These are phyloP conservation scores for Trichocladium uniseriatum DNA, from an alignment of 495 filamentous ascomycete species.

Conservation along the genomic window DNA sequence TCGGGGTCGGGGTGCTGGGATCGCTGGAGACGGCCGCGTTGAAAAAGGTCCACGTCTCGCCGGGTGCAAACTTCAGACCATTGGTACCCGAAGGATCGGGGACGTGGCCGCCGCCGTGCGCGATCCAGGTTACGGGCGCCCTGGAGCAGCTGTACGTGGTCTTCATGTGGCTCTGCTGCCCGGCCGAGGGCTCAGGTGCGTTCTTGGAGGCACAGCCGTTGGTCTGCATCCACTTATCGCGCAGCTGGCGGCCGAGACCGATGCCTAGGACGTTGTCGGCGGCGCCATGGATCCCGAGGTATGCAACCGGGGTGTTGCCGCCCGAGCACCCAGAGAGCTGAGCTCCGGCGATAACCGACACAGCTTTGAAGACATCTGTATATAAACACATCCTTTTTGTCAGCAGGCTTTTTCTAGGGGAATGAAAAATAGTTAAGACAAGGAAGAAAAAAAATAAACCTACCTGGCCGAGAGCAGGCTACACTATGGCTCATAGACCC, in stretches of 20 bases:
- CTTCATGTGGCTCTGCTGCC: constrained; percentile 25
- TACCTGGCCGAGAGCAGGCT: constrained; percentile 33
- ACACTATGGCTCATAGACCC: constrained; percentile 39
- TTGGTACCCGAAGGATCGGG: constrained; percentile 7
- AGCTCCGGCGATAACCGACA: constrained; percentile 31
- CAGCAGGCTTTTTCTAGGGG: background rate
- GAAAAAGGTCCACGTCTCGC: constrained; percentile 12
- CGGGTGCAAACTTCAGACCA: constrained; percentile 9
- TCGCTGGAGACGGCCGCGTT: background rate
- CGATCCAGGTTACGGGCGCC: constrained; percentile 19
- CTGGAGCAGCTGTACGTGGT: constrained; percentile 26
- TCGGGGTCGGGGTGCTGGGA: background rate
- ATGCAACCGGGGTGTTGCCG: constrained; percentile 33
- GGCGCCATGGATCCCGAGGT: constrained; percentile 36
- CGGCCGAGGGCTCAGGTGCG: constrained; percentile 23
- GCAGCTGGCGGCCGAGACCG: constrained; percentile 24
- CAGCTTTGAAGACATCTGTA: constrained; percentile 30
- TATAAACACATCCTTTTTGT: background rate
- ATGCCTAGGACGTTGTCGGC: constrained; percentile 34
- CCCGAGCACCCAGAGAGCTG: constrained; percentile 32
- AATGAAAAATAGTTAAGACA: too few species aligned
- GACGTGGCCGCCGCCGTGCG: constrained; percentile 16
- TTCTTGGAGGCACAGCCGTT: constrained; percentile 33
- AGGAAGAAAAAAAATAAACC: constrained; percentile 12
- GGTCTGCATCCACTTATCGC: constrained; percentile 32